Conservation (phyloP, 805 yeast genomes). For the Yamadazyma sp. region DNA sequence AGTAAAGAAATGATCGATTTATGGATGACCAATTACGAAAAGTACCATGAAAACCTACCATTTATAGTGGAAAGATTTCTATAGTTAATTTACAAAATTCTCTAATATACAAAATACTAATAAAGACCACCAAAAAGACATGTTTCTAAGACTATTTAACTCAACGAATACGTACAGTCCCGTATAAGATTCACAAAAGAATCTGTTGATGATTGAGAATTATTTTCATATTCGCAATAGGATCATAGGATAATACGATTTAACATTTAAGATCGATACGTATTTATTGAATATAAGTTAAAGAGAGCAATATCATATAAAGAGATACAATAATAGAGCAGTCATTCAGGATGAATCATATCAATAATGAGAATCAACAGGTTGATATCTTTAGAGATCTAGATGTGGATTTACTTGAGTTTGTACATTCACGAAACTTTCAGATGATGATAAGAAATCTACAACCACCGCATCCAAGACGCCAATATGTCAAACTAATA, state of each 20-base stretch:
- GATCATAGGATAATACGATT: too few relatives aligned
- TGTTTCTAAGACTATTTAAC: background rate
- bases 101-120: too few relatives aligned
- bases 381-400: slow-evolving; percentile 21
- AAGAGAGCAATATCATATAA: too few relatives aligned
- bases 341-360: background rate
- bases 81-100: too few relatives aligned
- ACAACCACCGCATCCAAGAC: slow-evolving; percentile 8
- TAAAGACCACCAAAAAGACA: background rate
- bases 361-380: slow-evolving; percentile 3
- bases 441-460: slow-evolving; percentile 10
- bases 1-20: slow-evolving; percentile 20
- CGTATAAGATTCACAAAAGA: too few relatives aligned
- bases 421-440: slow-evolving; percentile 4
- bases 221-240: too few relatives aligned
- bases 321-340: too few relatives aligned
- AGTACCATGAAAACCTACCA: slow-evolving; percentile 13
- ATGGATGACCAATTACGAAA: slow-evolving; percentile 16
- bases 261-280: too few relatives aligned
- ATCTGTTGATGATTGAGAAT: too few relatives aligned
- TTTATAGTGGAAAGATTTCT: background rate
- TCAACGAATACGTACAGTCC: background rate
- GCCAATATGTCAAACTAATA: slow-evolving; percentile 11
- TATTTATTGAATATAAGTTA: too few relatives aligned
- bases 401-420: slow-evolving; percentile 18